Evolutionary conservation across 192 early-diverging fungal species (phyloP), one percentile per base, ranked within the genome.

Genomic region (Podila verticillata): DNA sequence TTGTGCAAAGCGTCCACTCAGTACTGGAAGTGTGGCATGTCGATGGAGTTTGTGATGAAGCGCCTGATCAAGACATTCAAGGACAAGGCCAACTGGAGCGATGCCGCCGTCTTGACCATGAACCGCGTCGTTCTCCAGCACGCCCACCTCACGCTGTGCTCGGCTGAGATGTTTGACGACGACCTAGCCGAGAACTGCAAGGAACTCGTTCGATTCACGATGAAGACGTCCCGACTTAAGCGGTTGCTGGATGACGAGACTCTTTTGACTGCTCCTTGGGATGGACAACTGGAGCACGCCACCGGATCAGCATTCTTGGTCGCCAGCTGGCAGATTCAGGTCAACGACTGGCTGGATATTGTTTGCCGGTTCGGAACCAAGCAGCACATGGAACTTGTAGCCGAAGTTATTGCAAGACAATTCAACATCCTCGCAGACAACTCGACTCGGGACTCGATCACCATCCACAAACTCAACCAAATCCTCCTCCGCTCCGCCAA

Each of bases 301-400:
- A 56, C 65, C 4, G 70, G 70, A 7, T 39, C 35, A 28, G 36
- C 49, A 12, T 80, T 80, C 35, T 60, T 80, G 36, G 68, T 85
- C 15, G 87, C 82, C 4, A 82, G 79, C 51, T 88, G 85, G 85
- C 84, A 88, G 64, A 62, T 88, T n/a, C 70, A 86, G 13, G 65
- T 79, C 0, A 84, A 85, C 65, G 85, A 88, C 58, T 88, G 87
- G 87, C 68, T 88, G n/a, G 85, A 83, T 34, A 68, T 81, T 51
- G 51, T 84, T 5, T 70, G 81, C 60, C 57, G 65, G 22, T 84
- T 83, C 36, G 80, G 84, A 7, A 74, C 72, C 26, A 29, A 20
- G 4, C 65, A 74, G 22, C 56, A 73, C 29, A 63, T 83, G 60
- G 66, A 85, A 28, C 56, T 74, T 12, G 66, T 87, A 13, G 63